phyloP scores from a whole-genome alignment of 1,284 basidiomycete genomes.

The Ganoderma boninense region DNA sequence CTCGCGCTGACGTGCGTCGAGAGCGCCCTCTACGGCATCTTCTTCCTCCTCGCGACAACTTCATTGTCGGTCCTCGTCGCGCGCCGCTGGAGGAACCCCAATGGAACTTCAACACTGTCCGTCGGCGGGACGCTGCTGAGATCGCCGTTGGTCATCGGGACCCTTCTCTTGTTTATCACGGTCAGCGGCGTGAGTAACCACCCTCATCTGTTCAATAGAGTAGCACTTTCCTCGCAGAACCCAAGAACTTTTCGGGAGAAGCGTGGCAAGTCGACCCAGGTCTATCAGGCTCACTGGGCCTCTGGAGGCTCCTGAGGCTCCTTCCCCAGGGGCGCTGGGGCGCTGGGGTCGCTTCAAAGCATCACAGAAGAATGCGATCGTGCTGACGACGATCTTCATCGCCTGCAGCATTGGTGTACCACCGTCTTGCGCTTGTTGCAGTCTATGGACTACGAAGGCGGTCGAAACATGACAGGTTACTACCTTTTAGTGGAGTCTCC shows the following conservation, averaged over 20 bases:
- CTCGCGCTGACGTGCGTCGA: constrained; percentile 18
- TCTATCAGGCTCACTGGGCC: no score
- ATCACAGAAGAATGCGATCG: no score
- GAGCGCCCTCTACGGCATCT: constrained; percentile 17
- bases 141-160: constrained; percentile 10
- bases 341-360: no score
- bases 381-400: no score
- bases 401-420: constrained; percentile 31
- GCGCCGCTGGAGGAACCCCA: constrained; percentile 6
- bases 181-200: constrained; percentile 10
- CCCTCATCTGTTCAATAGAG: no score
- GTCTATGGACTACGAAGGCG: constrained; percentile 23
- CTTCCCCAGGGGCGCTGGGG: no score
- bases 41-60: constrained; percentile 13
- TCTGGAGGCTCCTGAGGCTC: no score
- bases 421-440: constrained; percentile 24
- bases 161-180: constrained; percentile 9
- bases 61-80: constrained; percentile 11
- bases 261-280: no score
- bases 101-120: not conserved
- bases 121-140: not conserved
- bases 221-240: no score
- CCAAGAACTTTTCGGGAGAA: no score
- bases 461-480: constrained; percentile 18
- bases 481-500: constrained; percentile 21